Conservation (phyloP, 148 eudicot genomes). For the Selenicereus undatus region DNA sequence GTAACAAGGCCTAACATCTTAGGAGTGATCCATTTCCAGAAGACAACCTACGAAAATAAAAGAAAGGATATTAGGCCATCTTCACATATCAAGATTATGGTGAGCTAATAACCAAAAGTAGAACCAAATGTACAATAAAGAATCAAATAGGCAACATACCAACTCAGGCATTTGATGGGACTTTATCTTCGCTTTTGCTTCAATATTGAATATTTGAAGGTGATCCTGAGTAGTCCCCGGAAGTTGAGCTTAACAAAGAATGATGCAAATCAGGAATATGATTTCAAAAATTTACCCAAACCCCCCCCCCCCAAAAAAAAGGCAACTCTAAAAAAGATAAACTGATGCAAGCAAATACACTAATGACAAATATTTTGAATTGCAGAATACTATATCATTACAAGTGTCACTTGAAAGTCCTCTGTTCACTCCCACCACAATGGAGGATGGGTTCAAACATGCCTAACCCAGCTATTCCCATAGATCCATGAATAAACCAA, state of each 20-base stretch:
- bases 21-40: slow-evolving; percentile 94
- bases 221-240: slow-evolving; percentile 94
- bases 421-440: background rate
- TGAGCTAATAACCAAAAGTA: background rate
- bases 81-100: background rate
- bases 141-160: slow-evolving; percentile 33
- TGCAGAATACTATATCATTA: background rate
- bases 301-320: background rate
- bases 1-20: slow-evolving; percentile 91
- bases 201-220: slow-evolving; percentile 85
- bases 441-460: background rate
- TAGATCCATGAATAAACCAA: no score
- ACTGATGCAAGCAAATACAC: background rate
- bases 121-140: background rate
- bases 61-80: background rate
- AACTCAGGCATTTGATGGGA: slow-evolving; percentile 94
- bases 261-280: slow-evolving; percentile 11
- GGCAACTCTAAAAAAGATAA: background rate
- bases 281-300: background rate
- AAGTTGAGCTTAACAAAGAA: slow-evolving; percentile 75
- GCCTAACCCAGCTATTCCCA: background rate
- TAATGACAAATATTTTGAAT: background rate
- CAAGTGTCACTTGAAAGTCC: background rate
- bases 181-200: slow-evolving; percentile 79
- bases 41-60: slow-evolving; percentile 53